Percentiles rank a stretch among this genome's conserved stretches.
phyloP scores from a whole-genome alignment of 2,329 filamentous ascomycete genomes.

The Eutypa lata region DNA sequence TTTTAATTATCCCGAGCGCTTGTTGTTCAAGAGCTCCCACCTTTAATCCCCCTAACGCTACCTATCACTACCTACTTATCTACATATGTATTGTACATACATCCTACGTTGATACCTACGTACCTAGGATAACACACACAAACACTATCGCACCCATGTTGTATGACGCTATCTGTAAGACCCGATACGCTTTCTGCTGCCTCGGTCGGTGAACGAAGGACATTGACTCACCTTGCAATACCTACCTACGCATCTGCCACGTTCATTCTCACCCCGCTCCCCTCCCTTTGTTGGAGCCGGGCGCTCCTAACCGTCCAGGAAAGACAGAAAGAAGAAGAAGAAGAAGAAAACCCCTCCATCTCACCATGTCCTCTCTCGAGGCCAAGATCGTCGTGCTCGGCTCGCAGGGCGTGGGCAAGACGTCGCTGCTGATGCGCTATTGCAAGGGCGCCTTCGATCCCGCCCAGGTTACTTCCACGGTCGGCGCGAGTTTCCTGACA shows the following conservation, averaged over 20 bases:
- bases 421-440: slow-evolving; percentile 72
- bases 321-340: background rate
- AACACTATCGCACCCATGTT: background rate
- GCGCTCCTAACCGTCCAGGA: background rate
- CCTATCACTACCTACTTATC: no score
- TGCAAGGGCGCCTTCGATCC: slow-evolving; percentile 70
- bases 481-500: slow-evolving; percentile 76
- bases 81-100: no score
- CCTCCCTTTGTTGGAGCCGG: background rate
- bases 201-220: background rate
- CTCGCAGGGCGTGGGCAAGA: slow-evolving; percentile 77
- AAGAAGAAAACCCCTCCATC: background rate
- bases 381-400: slow-evolving; percentile 81
- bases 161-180: background rate
- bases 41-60: no score
- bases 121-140: slow-evolving; percentile 11
- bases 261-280: no score
- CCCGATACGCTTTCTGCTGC: background rate
- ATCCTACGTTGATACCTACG: no score
- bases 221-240: background rate
- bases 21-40: no score
- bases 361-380: slow-evolving; percentile 61
- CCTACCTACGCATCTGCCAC: background rate
- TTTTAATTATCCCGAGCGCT: no score
- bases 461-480: slow-evolving; percentile 63